These are phyloP conservation scores for Hippophae rhamnoides DNA, from an alignment of 306 rosid genomes.

Conservation along the genomic window DNA sequence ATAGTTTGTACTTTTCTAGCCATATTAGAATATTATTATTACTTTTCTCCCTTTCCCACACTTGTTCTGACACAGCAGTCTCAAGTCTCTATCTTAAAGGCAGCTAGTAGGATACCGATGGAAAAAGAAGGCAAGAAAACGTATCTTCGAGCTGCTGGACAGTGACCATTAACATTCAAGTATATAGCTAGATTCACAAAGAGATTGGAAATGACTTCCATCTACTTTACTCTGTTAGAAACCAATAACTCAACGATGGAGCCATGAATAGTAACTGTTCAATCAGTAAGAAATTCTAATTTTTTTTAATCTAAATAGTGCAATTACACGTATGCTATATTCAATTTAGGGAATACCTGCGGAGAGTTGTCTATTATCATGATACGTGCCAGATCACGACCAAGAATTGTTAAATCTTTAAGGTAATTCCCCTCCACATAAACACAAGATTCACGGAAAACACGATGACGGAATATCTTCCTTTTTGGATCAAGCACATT, in stretches of 20 bases:
- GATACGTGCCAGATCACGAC: constrained; percentile 84
- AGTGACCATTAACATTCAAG: too few relatives aligned
- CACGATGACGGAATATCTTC: constrained; percentile 90
- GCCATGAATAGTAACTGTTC: too few relatives aligned
- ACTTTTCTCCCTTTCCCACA: too few relatives aligned
- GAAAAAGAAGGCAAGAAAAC: too few relatives aligned
- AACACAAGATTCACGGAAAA: constrained; percentile 91
- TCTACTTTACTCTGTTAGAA: neutral
- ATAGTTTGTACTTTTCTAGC: too few relatives aligned
- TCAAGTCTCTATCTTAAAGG: too few relatives aligned
- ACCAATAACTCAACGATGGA: too few relatives aligned
- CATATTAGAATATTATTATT: too few relatives aligned
- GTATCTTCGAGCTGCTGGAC: too few relatives aligned
- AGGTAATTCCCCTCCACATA: constrained; percentile 93
- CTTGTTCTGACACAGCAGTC: too few relatives aligned
- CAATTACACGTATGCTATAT: neutral
- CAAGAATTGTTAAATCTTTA: constrained; percentile 92
- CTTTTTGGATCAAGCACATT: constrained; percentile 95
- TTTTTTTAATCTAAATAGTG: neutral
- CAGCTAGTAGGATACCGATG: too few relatives aligned
- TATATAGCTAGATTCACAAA: neutral
- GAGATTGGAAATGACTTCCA: neutral
- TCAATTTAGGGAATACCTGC: constrained; percentile 41
- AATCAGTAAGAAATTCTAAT: too few relatives aligned
- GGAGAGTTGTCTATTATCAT: constrained; percentile 91